Base-by-base conservation (phyloP, 306 rosid genomes). In the Crataegus laevigata region DNA sequence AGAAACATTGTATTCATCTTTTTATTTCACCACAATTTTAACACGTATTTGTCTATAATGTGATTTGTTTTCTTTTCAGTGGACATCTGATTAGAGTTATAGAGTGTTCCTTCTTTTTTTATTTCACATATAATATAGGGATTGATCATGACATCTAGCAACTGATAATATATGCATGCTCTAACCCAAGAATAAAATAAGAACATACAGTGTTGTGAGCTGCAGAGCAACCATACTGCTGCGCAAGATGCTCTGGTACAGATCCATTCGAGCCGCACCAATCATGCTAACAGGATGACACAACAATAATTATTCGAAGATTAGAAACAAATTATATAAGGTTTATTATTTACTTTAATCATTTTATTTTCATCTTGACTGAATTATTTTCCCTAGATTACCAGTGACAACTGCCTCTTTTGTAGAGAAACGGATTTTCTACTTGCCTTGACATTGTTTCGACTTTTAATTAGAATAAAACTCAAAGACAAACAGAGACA, bases 171-270 rank as follows among this genome's bases (percentile, higher is more conserved):
- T 28, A 30, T 30, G 43, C 19, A 13, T 36, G 29, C 50, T 66
- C 15, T 21, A 28, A 61, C 21, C 11, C 6, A 28, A 26, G 29
- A 61, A 71, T 25, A 34, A 45, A 51, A 70, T 68, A 66, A 64
- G 54, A 79, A 47, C 88, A 77, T 87, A 93, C 97, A 52, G 93
- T 88, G 70, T 94, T 94, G 75, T 90, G n/a, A n/a, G n/a, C n/a
- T n/a, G n/a, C n/a, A 74, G 97, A 94, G 79, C 97, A 97, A 61
- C 98, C 98, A 84, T 94, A 94, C 78, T 94, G 98, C 82, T 94
- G 94, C n/a, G 98, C 96, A 86, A 94, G 93, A 78, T 94, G 78
- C 92, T 85, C 82, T 80, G 94, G 79, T 94, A 90, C 97, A 94
- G 89, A 60, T 90, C 93, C 98, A 87, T 91, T 66, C 89, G 93